Base-by-base conservation (phyloP, 208 protist genomes). In the Endotrypanum monterogeii region DNA sequence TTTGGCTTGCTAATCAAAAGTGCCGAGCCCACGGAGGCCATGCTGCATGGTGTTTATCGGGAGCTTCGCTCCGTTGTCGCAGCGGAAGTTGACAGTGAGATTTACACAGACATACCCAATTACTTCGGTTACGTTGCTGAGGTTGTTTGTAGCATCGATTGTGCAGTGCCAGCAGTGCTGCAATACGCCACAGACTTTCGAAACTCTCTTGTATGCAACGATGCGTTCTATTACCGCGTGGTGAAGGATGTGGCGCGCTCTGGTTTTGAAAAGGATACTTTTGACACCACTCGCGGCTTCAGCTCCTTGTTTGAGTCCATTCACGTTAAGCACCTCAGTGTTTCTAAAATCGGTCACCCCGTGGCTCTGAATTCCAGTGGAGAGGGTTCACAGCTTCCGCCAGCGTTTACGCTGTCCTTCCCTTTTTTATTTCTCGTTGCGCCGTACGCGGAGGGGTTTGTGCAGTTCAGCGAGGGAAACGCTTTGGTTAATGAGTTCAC, bases 71-170 rank as follows among this genome's bases (percentile, higher is more conserved):
- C 83, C 4, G 56, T 67, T 39, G 80, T 93, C 52, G 83, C 76
- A 6, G 81, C 70, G 2, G 80, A 78, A 46, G 83, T 93, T 32
- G 70, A 83, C 54, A 79, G 83, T 48, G 92, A 96, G 67, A 66
- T 87, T 35, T 94, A 91, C 76, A 83, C 83, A 23, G 92, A 96
- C 72, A 84, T 86, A n/a, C 92, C 92, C 32, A 86, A 84, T 37
- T 93, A 93, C 70, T 96, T 96, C 71, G 72, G 76, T 50, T 87
- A 96, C 74, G 78, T 93, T 48, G 89, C 83, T 9, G 92, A 96
- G 63, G 78, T 93, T 39, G 77, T 92, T 25, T 51, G 70, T 25
- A 89, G 88, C 54, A 66, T 93, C 23, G 71, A 87, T 54, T 44
- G n/a, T 67, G 81, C 74, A 8, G 73, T 76, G 76, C 80, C 39